Evolutionary conservation across 306 rosid species (phyloP).

Genomic region (Vigna radiata): DNA sequence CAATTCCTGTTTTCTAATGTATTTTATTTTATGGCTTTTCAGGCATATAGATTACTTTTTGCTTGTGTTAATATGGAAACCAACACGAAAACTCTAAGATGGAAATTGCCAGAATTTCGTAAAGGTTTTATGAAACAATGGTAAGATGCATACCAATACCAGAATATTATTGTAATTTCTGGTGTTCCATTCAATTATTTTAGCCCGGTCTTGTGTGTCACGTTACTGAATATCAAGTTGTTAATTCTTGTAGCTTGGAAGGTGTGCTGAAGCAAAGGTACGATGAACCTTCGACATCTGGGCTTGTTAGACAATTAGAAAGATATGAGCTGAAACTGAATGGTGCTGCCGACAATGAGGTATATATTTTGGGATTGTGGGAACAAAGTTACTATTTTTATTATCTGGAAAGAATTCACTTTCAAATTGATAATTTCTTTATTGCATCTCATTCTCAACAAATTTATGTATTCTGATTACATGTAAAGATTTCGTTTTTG

Average conservation of each 20-base stretch:
- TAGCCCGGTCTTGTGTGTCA: neutral
- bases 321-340: neutral
- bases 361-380: conserved; percentile 31
- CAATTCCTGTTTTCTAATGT: too few species aligned
- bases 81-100: neutral
- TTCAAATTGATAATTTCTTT: neutral
- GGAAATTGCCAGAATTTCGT: conserved; percentile 38
- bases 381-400: neutral
- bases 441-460: neutral
- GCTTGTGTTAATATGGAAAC: conserved; percentile 21
- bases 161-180: neutral
- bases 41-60: conserved; percentile 8
- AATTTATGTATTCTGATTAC: neutral
- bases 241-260: conserved; percentile 29
- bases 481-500: neutral
- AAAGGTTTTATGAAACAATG: neutral
- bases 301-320: neutral
- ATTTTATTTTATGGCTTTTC: conserved; percentile 6
- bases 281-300: neutral
- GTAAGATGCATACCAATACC: conserved; percentile 34
- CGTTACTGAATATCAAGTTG: neutral
- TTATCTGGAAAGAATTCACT: neutral
- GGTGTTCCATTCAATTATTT: conserved; percentile 18
- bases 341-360: conserved; percentile 40
- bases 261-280: neutral